A percentile compares a stretch with the other conserved stretches of the same genome.
Evolutionary conservation across 768 basidiomycete species (phyloP).

Genomic region (Agrocybe praecox): DNA sequence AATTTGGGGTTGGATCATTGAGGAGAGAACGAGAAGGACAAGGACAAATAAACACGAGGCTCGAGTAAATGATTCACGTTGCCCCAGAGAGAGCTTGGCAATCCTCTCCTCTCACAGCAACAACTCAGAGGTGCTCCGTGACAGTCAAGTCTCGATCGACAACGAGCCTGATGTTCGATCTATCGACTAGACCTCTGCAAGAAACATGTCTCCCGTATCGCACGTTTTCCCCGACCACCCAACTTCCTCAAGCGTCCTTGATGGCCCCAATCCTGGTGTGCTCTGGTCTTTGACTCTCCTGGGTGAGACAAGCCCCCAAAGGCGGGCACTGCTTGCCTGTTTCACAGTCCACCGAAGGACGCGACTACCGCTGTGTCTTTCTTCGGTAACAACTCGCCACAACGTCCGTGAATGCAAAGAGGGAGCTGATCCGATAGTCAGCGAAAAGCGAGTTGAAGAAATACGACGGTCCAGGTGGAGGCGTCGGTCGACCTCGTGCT

Average conservation of each 20-base stretch:
- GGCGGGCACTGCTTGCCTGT: conserved; percentile 63
- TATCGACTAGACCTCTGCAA: too few species aligned
- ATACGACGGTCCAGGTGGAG: conserved; percentile 66
- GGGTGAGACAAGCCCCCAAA: conserved; percentile 54
- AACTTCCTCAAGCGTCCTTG: conserved; percentile 26
- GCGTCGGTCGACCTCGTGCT: conserved; percentile 72
- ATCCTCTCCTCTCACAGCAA: too few species aligned
- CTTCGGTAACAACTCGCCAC: conserved; percentile 52
- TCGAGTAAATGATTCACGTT: too few species aligned
- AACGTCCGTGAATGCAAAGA: conserved; percentile 46
- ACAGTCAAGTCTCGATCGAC: too few species aligned
- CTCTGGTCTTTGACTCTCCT: conserved; percentile 57
- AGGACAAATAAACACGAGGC: too few species aligned
- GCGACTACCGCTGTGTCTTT: conserved; percentile 59
- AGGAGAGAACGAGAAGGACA: too few species aligned
- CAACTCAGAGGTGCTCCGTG: too few species aligned
- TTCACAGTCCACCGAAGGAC: conserved; percentile 55
- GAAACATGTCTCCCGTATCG: conserved; percentile 56
- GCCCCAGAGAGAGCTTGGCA: too few species aligned
- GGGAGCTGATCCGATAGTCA: conserved; percentile 72
- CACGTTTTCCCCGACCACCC: conserved; percentile 61
- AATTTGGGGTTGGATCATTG: too few species aligned
- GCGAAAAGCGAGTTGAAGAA: conserved; percentile 70
- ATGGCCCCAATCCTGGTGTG: conserved; percentile 44
- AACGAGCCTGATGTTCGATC: too few species aligned